These are phyloP conservation scores for Talaromyces stipitatus DNA, from an alignment of 495 filamentous ascomycete species.

Conservation along the genomic window DNA sequence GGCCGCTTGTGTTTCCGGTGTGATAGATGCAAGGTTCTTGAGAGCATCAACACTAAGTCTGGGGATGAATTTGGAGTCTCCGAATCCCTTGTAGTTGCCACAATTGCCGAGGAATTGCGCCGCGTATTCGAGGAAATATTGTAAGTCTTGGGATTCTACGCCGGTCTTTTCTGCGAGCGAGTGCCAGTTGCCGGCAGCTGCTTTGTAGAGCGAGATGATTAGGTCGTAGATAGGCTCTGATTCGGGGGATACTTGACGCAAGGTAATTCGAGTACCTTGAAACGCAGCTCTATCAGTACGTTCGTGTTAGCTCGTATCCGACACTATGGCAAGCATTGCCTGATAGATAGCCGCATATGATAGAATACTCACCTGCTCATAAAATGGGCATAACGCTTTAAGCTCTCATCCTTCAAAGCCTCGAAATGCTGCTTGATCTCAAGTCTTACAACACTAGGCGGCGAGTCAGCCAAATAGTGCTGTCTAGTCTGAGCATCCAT, in stretches of 20 bases:
- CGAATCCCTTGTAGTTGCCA: conserved; percentile 96
- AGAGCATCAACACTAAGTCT: conserved; percentile 60
- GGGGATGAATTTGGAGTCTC: conserved; percentile 91
- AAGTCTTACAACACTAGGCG: conserved; percentile 76
- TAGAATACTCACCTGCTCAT: conserved; percentile 60
- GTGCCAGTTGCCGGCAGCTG: conserved; percentile 73
- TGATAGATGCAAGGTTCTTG: conserved; percentile 59
- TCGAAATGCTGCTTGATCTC: conserved; percentile 88
- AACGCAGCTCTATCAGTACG: conserved; percentile 62
- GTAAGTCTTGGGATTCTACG: conserved; percentile 60
- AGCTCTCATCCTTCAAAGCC: conserved; percentile 63
- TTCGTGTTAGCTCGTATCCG: conserved; percentile 5
- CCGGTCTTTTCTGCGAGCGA: conserved; percentile 59
- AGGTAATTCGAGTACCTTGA: conserved; percentile 73
- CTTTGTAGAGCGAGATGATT: conserved; percentile 69
- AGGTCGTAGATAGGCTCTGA: conserved; percentile 87
- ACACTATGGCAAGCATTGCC: neutral
- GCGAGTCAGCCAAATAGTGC: conserved; percentile 84
- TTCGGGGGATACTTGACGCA: conserved; percentile 86
- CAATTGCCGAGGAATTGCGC: conserved; percentile 83
- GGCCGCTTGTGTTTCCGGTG: conserved; percentile 49
- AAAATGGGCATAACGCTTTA: conserved; percentile 77
- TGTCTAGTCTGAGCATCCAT: conserved; percentile 38
- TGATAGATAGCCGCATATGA: neutral
- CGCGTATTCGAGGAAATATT: conserved; percentile 77